Evolutionary conservation across 495 filamentous ascomycete genomes (phyloP).

Genomic region (Entonaema liquescens): DNA sequence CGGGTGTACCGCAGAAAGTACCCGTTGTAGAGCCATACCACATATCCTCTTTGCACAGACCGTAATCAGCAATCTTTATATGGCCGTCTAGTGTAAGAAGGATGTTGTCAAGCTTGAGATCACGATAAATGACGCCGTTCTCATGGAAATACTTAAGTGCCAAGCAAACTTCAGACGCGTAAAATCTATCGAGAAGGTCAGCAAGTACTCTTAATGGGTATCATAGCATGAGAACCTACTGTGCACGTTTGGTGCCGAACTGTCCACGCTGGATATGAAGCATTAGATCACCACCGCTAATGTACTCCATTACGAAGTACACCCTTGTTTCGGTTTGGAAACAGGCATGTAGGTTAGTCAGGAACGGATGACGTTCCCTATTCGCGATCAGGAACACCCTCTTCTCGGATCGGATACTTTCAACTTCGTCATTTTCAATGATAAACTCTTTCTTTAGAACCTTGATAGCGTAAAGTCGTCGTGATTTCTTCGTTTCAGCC

Average conservation of each 20-base stretch:
- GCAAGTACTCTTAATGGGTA: not conserved
- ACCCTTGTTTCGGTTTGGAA: slow-evolving; percentile 99
- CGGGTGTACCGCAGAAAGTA: slow-evolving; percentile 98
- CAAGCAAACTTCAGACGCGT: slow-evolving; percentile 95
- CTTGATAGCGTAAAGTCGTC: slow-evolving; percentile 97
- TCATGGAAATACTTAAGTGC: slow-evolving; percentile 99
- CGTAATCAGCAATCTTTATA: slow-evolving; percentile 98
- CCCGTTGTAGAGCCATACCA: slow-evolving; percentile 97
- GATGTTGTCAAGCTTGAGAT: slow-evolving; percentile 99
- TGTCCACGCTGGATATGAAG: slow-evolving; percentile 96
- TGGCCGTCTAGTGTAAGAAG: slow-evolving; percentile 94
- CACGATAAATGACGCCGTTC: slow-evolving; percentile 98
- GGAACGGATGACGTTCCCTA: slow-evolving; percentile 96
- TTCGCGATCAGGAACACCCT: slow-evolving; percentile 96
- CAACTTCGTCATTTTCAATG: slow-evolving; percentile 99
- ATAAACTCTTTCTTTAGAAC: slow-evolving; percentile 99
- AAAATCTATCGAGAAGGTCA: slow-evolving; percentile 70
- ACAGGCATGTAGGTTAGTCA: slow-evolving; percentile 94
- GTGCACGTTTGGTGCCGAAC: slow-evolving; percentile 94
- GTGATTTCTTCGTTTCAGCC: slow-evolving; percentile 91
- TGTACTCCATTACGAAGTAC: slow-evolving; percentile 99
- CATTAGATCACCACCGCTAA: slow-evolving; percentile 99
- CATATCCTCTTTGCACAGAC: slow-evolving; percentile 99
- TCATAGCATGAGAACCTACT: slow-evolving; percentile 66
- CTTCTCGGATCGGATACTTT: slow-evolving; percentile 97